phyloP scores from a whole-genome alignment of 495 filamentous ascomycete genomes.

The Penicillium tannophilum region DNA sequence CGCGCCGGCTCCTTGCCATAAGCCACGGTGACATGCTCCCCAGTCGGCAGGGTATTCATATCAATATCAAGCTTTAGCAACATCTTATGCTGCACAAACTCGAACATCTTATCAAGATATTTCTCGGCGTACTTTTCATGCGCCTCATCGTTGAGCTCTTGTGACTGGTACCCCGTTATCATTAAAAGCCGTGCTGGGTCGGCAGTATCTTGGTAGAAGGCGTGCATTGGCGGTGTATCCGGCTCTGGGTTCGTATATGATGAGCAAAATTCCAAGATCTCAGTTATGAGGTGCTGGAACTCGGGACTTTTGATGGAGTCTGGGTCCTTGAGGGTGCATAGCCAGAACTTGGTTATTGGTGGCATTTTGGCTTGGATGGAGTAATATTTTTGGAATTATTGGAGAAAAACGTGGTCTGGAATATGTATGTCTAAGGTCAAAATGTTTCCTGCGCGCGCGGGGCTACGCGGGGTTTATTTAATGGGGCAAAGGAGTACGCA shows the following conservation, averaged over 20 bases:
- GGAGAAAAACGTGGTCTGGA: too few relatives aligned
- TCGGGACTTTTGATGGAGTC: constrained; percentile 1
- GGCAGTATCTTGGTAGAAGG: constrained; percentile 13
- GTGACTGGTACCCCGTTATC: constrained; percentile 19
- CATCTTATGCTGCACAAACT: constrained; percentile 12
- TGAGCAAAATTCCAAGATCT: constrained; percentile 7
- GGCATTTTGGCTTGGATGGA: neutral
- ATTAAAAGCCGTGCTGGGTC: constrained; percentile 11
- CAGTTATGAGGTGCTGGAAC: constrained; percentile 7
- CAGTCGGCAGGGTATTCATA: constrained; percentile 4
- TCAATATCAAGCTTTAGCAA: constrained; percentile 14
- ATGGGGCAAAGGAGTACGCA: too few relatives aligned
- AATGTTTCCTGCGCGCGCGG: too few relatives aligned
- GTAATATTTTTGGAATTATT: too few relatives aligned
- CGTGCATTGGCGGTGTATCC: constrained; percentile 13
- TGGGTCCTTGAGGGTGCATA: constrained; percentile 12
- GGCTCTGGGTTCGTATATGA: constrained; percentile 15
- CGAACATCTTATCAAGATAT: constrained; percentile 13
- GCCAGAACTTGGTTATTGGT: constrained; percentile 22
- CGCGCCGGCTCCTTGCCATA: constrained; percentile 4
- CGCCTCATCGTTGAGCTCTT: constrained; percentile 17
- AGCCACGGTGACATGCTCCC: neutral
- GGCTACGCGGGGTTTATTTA: too few relatives aligned
- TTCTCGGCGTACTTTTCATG: constrained; percentile 13
- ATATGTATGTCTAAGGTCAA: too few relatives aligned